Conservation (phyloP, 352 stramenopile species). For the Globisporangium paroecandrum region DNA sequence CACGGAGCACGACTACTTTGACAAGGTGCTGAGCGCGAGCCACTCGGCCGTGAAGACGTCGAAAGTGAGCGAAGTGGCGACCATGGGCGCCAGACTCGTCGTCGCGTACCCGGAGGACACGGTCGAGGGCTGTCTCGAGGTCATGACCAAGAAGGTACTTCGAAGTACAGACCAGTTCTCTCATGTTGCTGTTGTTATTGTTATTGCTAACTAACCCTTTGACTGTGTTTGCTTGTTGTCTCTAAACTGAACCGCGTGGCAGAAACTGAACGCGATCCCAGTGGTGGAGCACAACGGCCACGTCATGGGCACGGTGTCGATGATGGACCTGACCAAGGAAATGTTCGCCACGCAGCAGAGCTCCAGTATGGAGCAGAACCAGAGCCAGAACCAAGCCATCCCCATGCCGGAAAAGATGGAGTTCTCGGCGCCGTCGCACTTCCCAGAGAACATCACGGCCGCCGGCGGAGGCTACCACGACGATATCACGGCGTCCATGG, state of each 20-base stretch:
- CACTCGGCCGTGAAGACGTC: constrained; percentile 27
- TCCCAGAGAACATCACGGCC: constrained; percentile 29
- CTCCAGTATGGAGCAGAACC: not conserved
- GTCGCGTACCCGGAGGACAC: constrained; percentile 38
- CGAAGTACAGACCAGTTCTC: not conserved
- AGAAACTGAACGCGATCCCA: constrained; percentile 34
- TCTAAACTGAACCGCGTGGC: not conserved
- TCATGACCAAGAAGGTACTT: constrained; percentile 35
- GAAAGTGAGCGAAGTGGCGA: constrained; percentile 34
- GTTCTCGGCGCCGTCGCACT: constrained; percentile 32
- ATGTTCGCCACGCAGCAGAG: constrained; percentile 21
- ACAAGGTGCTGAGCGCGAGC: constrained; percentile 35
- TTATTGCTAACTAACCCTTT: not conserved
- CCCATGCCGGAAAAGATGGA: not conserved
- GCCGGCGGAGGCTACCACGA: constrained; percentile 29
- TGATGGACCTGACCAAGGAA: constrained; percentile 35
- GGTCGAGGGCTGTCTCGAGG: constrained; percentile 34
- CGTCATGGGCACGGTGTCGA: constrained; percentile 31
- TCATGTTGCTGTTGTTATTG: not conserved
- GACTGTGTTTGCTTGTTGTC: not conserved
- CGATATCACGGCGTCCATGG: constrained; percentile 18
- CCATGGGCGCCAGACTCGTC: constrained; percentile 32
- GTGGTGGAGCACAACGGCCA: constrained; percentile 39
- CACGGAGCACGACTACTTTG: constrained; percentile 44
- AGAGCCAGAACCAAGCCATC: not conserved